Percentiles rank a stretch among this genome's conserved stretches.
Conservation (phyloP, 73 alveolate genomes). For the Breviolum minutum region DNA sequence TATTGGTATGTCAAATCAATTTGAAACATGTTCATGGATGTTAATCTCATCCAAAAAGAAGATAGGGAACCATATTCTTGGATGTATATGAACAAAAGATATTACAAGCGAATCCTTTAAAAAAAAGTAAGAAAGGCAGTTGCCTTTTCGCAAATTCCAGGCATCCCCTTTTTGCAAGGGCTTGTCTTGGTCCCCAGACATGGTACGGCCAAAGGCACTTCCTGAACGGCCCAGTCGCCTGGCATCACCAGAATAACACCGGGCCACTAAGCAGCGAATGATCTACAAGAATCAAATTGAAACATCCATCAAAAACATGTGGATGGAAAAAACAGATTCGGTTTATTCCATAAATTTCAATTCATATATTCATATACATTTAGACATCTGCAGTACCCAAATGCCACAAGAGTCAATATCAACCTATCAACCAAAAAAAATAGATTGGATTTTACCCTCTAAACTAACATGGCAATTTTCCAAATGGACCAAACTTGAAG, state of each 20-base stretch:
- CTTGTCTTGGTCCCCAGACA: constrained; percentile 5
- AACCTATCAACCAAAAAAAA: too few relatives aligned
- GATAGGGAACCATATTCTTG: too few relatives aligned
- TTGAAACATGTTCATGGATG: not conserved
- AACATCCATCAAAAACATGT: too few relatives aligned
- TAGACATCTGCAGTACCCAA: not conserved
- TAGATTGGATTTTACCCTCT: too few relatives aligned
- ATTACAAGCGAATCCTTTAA: not conserved
- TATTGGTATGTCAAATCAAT: not conserved
- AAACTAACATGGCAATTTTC: too few relatives aligned
- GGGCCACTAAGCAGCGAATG: not conserved
- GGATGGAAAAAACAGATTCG: too few relatives aligned
- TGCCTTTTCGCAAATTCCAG: not conserved
- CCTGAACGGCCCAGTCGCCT: constrained; percentile 57
- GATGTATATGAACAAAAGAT: too few relatives aligned
- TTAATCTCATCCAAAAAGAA: not conserved
- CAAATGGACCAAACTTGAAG: too few relatives aligned
- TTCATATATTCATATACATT: not conserved
- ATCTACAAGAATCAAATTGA: too few relatives aligned
- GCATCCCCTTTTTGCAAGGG: too few relatives aligned
- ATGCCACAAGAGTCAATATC: not conserved
- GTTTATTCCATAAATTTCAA: too few relatives aligned
- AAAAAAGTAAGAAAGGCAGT: not conserved
- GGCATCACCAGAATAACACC: too few relatives aligned
- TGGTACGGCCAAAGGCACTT: constrained; percentile 24